Base-by-base conservation (phyloP, 805 yeast genomes). In the Candida rishiriensis region DNA sequence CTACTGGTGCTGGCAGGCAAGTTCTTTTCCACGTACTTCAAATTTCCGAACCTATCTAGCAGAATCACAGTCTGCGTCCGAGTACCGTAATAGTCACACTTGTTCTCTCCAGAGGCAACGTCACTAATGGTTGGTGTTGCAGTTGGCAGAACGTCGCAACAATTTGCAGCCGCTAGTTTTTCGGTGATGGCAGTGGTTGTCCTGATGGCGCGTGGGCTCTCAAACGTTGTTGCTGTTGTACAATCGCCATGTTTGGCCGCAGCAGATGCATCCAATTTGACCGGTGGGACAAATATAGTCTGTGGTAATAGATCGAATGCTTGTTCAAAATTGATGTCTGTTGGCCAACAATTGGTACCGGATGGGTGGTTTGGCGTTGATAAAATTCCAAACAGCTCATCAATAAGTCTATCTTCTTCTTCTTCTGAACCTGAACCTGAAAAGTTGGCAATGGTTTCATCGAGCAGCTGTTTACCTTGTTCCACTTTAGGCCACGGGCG, bases 51-150 rank as follows among this genome's bases (percentile, higher is more conserved):
- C 33, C 70, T 72, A 55, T 77, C 79, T 10, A 85, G 71, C 17
- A 87, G 53, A 3, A 88, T 71, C 2, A 88, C 75, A 0, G 95
- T 88, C 60, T 89, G 96, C 0, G 96, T 86, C 43, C 97, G 67
- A 0, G 97, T 89, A 0, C 97, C 97, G 58, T 88, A 90, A 54
- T 70, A 80, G 17, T 69, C 62, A 0, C 4, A 3, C 3, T 30
- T 30, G 88, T 88, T 88, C 13, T 70, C 64, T n/a, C 60, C 17
- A 10, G 30, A 32, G 13, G n/a, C n/a, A n/a, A 29, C 18, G 15
- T 36, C 36, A 2, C 38, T 14, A 7, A 21, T 21, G 26, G 26
- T 21, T 21, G 26, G 26, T 7, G 26, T 21, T 21, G 26, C 26
- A 21, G 26, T 21, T 21, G 26, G 26, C 7, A 21, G 26, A 21